Evolutionary conservation across 257 asterid genomes (phyloP), one percentile per base, ranked within the genome.

Genomic region (Capsicum pubescens): DNA sequence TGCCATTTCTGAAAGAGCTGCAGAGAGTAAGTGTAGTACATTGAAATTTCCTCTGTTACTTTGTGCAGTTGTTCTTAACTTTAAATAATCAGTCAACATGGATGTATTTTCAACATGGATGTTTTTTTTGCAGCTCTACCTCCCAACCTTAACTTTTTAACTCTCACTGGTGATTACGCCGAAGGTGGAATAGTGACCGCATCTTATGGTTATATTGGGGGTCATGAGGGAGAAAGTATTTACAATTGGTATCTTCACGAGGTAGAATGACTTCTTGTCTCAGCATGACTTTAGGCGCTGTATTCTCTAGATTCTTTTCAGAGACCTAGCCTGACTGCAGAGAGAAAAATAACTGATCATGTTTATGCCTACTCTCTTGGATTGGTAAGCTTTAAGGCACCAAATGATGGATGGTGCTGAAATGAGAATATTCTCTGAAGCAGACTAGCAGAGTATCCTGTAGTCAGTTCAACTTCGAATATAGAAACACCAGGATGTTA

Each of bases 201-300:
- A 66, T 95, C 99, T 59, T 95, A 95, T 88, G 98, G 98, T 78
- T 97, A 95, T 86, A 90, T 97, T 19, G 99, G 99, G 60, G 99
- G 99, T 80, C 99, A 95, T 83, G 98, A 97, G 89, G 99, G 98
- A 86, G 95, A 89, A 90, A 93, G 98, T 85, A 86, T 91, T 88
- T 95, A 92, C 78, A 90, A 87, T 85, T 97, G 99, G 99, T 90
- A 94, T 89, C 89, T 90, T 91, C 97, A 92, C 7, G 97, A 93
- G 98, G 99, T 97, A 89, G 83, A 74, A 32, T 39, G 61, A 32
- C 56, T 14, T 63, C 58, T 80, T 76, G 50, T 16, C 54, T 60
- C 67, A 4, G 39, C 71, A 32, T 78, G 46, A 26, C 42, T 86
- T 35, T 69, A 52, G 78, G 60, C 69, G 55, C 78, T 66, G 59